Evolutionary conservation across 352 stramenopile species (phyloP), one percentile per base, ranked within the genome.

Genomic region (Blastocystis sp.): DNA sequence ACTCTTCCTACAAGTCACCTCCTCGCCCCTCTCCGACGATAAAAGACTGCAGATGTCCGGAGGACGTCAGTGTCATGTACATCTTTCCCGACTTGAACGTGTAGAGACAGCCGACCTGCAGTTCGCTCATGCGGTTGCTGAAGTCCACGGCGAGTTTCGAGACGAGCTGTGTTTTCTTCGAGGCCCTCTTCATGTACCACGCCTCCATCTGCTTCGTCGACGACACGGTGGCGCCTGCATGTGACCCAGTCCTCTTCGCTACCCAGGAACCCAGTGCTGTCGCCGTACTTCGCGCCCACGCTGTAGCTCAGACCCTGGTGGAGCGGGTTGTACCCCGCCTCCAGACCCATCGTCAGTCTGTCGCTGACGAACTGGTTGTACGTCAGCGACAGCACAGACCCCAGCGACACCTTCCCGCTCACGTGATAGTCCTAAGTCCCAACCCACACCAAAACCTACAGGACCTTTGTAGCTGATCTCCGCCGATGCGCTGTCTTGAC

Each of bases 1-100:
- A 81, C 70, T 81, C 70, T 26, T 81, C 70, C 70, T 81, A 81
- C 34, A 20, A 16, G 5, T 63, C 11, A 81, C 30, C 43, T 8
- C 26, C 16, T 47, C 70, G 9, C 11, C 50, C 16, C 18, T 24
- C 34, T 45, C 54, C 20, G 24, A 81, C 70, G 39, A 81, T 81
- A 65, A 47, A 81, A 5, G 70, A 62, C 70, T 81, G 70, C 26
- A 81, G 70, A 34, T 43, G 39, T 30, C 70, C 70, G 3, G 43
- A 65, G 18, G 70, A 81, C 4, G 39, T 81, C 26, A 81, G 34
- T 34, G 70, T 39, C 70, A 81, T 81, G n/a, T 81, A 24, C 54
- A 81, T 50, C 43, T 81, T 81, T 11, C 70, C 70, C 30, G 70
- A 81, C 70, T 81, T 81, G 26, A 81, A 81, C 3, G 37, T 39